Evolutionary conservation across 164 flowering plant genomes (phyloP).

Genomic region (grape (Vitis vinifera)): ASM3070453v1 NC_081816.1:22329001-22329500

Average conservation of each 20-base stretch:
- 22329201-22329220: neutral
- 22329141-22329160: neutral
- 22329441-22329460: conserved; percentile 76
- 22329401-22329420: conserved; percentile 62
- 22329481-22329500: neutral
- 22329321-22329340: conserved; percentile 59
- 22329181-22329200: no score
- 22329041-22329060: conserved; percentile 81
- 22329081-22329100: conserved; percentile 33
- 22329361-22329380: conserved; percentile 91
- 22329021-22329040: conserved; percentile 71
- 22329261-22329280: neutral
- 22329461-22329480: conserved; percentile 50
- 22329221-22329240: neutral
- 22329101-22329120: conserved; percentile 32
- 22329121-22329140: neutral
- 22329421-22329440: conserved; percentile 53
- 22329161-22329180: no score
- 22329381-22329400: conserved; percentile 56
- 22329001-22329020: conserved; percentile 79
- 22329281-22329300: conserved; percentile 13
- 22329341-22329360: conserved; percentile 80
- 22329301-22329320: conserved; percentile 30
- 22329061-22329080: conserved; percentile 58
- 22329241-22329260: neutral